Evolutionary conservation across 768 basidiomycete genomes (phyloP), one percentile per base, ranked within the genome.

Genomic region (Kwoniella heveanensis): DNA sequence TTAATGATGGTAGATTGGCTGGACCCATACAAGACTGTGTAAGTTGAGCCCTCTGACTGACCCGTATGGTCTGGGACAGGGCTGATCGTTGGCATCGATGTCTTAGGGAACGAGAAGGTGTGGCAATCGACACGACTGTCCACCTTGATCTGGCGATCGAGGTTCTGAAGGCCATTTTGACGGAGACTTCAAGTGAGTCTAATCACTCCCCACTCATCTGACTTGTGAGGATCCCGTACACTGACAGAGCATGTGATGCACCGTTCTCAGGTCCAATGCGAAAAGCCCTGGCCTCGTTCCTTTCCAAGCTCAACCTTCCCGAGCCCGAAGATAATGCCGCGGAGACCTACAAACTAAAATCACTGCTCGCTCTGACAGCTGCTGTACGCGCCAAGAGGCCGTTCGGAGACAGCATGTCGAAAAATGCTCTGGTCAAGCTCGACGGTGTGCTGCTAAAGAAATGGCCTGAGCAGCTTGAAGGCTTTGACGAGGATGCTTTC

Each of bases 1-100:
- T 81, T 87, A n/a, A 84, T 93, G 80, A 84, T 94, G 72, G 83
- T 88, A 1, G 91, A 93, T 68, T 95, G 92, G 92, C 90, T 89
- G 2, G 88, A 94, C 74, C 89, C 91, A 0, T 83, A 86, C 72
- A 91, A 90, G 72, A 84, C 85, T 36, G 84, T 86, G 83, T 82
- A 53, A 65, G 82, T 76, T 21, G 64, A 13, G 27, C 22, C 27
- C 22, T 48, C 10, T 26, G 27, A 26, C 50, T 13, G 8, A 8
- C 4, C 21, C 49, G 21, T 5, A 6, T 36, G 6, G 46, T 13
- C 21, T 52, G 12, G 27, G 9, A 27, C 19, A 27, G 3, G 21
- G 26, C 26, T 36, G 15, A 54, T 7, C 25, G 6, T 29, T 60
- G 15, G 22, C 32, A 13, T 36, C 13, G 32, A 36, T 44, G 6